Base-by-base conservation (phyloP, 805 yeast species). In the Wickerhamomyces bovis region DNA sequence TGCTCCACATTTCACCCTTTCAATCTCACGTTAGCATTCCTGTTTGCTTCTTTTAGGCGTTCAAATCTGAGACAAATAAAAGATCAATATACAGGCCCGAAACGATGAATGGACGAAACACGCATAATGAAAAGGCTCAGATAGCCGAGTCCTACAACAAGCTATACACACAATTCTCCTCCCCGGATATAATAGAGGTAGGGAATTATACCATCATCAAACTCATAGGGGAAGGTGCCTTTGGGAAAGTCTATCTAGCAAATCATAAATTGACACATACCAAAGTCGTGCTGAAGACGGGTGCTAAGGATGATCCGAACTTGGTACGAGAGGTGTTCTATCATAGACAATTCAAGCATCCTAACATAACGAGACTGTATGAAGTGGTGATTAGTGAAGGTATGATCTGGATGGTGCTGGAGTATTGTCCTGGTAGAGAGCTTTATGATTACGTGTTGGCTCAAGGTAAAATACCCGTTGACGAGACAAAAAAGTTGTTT, bases 161-260 rank as follows among this genome's bases (percentile, higher is more conserved):
- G 40, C 73, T 84, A 43, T 77, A 81, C 52, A 53, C 69, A 20
- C 72, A 74, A 44, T 74, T 77, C 51, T 64, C 70, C 10, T 64
- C 67, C 13, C 58, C 76, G 10, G 79, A 76, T 38, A 66, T 81
- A 39, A 69, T 69, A 42, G 85, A 81, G 46, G 81, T 92, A 12
- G 98, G 99, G 1, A 88, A 85, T 64, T 92, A 92, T 60, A 70
- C 75, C 44, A 78, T 94, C 8, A 58, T 80, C 7, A 71, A 80
- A 48, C 86, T 83, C 53, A 83, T 92, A 20, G 98, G 97, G 2
- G 89, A 87, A 56, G 97, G 97, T 10, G 77, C 95, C 3, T 92
- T 89, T 72, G 97, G 98, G 9, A 86, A 85, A 59, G 96, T 89
- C 1, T 94, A 84, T 62, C 68, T 92, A 26, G 98, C 97, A 2